Evolutionary conservation across 1,284 basidiomycete genomes (phyloP), one percentile per base, ranked within the genome.

Genomic region (Athelia sp.): DNA sequence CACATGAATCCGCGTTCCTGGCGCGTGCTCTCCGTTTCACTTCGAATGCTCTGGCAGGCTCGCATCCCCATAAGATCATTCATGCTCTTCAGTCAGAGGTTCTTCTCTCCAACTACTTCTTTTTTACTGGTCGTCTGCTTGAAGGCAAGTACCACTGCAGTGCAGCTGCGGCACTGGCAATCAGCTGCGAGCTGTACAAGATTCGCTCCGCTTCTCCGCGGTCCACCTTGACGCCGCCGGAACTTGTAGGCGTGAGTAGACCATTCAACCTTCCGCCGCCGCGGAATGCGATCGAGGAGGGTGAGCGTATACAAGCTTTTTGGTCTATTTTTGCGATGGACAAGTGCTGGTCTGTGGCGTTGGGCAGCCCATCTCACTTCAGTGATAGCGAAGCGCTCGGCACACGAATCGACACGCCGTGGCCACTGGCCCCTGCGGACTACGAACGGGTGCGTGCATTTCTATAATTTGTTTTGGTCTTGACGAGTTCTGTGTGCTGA

Each of bases 1-100:
- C 52, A 10, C 52, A 55, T 19, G 62, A 66, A 17, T 15, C 56
- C 2, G 32, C 49, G 0, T 62, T 71, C 42, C 58, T 76, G 2
- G 50, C 64, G 3, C 62, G 62, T 22, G 60, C 67, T 1, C 58
- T 68, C 3, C 54, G 62, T 9, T 61, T 63, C 3, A 51, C 69
- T 34, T 45, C 58, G 36, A 47, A 58, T n/a, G 51, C 55, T 23
- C 56, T 57, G 32, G 46, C 45, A 52, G 52, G 52, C 49, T 14
- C 59, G 54, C 62, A 54, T 11, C 61, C 66, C 4, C 58, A 64
- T 32, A 51, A 63, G 18, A 54, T 70, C 18, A 51, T 77, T n/a
- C 67, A 78, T 31, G 62, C 70, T n/a, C 62, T 79, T 13, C 77
- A 79, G 50, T 67, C 76, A 0, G 73, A 75, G 21, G 60, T 74